A percentile compares a stretch with the other conserved stretches of the same genome.
phyloP scores from a whole-genome alignment of 495 filamentous ascomycete species.

The Lepidopterella palustris region DNA sequence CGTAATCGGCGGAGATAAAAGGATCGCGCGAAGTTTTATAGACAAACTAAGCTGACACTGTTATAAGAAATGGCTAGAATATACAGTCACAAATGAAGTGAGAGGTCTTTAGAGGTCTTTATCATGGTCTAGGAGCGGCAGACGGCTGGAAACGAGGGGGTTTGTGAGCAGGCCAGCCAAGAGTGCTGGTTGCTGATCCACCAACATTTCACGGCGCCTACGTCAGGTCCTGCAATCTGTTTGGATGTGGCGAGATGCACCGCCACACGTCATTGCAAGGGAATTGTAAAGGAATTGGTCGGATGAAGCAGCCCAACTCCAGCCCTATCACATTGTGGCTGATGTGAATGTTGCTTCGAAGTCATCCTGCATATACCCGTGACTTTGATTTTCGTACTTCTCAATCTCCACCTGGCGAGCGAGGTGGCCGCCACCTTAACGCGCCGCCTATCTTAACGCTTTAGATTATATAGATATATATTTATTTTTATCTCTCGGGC shows the following conservation, averaged over 20 bases:
- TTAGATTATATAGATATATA: too few relatives aligned
- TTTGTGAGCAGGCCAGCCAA: neutral
- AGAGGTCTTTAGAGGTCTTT: too few relatives aligned
- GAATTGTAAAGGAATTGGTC: neutral
- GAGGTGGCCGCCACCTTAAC: too few relatives aligned
- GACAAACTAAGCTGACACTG: neutral
- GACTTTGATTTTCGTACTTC: too few relatives aligned
- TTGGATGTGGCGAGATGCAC: neutral
- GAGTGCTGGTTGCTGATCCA: neutral
- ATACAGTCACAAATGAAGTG: too few relatives aligned
- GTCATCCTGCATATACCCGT: too few relatives aligned
- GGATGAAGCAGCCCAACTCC: neutral
- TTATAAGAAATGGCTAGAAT: neutral
- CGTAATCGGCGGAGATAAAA: neutral
- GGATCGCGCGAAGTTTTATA: neutral
- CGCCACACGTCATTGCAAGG: neutral
- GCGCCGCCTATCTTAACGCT: too few relatives aligned
- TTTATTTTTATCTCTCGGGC: too few relatives aligned
- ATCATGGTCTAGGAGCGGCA: neutral
- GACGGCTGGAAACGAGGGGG: neutral
- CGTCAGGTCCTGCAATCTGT: neutral
- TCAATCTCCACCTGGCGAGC: too few relatives aligned
- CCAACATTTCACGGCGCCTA: neutral
- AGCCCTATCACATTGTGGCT: neutral
- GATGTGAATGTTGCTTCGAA: neutral